Conservation (phyloP, 306 rosid genomes). For the Quercus wislizeni region DNA sequence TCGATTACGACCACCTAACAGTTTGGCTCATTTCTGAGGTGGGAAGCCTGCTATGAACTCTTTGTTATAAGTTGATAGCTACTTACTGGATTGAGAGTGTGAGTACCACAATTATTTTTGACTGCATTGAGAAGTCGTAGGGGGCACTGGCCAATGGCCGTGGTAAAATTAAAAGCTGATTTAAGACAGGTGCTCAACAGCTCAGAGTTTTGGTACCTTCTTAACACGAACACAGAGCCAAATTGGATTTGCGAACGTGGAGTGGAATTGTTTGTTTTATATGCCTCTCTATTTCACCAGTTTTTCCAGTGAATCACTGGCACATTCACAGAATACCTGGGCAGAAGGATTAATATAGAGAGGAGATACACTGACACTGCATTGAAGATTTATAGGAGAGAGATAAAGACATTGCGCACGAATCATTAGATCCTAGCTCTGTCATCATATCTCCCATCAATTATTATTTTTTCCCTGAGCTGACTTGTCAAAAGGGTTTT, state of each 20-base stretch:
- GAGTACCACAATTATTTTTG: background rate
- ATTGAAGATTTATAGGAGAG: conserved; percentile 27
- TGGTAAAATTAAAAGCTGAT: background rate
- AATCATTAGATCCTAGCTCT: conserved; percentile 31
- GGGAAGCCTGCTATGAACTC: background rate
- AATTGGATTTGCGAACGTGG: conserved; percentile 29
- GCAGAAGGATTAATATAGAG: conserved; percentile 30
- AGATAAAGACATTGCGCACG: conserved; percentile 39
- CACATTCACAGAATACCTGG: conserved; percentile 28
- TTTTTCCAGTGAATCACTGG: conserved; percentile 31
- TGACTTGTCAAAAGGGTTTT: background rate
- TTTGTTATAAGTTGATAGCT: too few species aligned
- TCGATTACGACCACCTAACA: conserved; percentile 4
- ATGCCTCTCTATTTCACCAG: conserved; percentile 39
- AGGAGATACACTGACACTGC: conserved; percentile 36
- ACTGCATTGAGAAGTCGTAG: background rate
- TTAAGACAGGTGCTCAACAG: conserved; percentile 26
- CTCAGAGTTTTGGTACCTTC: conserved; percentile 18
- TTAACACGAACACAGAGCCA: conserved; percentile 45
- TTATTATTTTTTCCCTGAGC: too few species aligned
- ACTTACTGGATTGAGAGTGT: too few species aligned
- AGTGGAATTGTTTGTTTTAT: conserved; percentile 29
- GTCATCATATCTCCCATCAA: conserved; percentile 23
- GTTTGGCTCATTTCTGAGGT: background rate
- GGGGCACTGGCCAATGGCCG: background rate